Conservation (phyloP, 1,284 basidiomycete genomes). For the Pseudozyma flocculosa region DNA sequence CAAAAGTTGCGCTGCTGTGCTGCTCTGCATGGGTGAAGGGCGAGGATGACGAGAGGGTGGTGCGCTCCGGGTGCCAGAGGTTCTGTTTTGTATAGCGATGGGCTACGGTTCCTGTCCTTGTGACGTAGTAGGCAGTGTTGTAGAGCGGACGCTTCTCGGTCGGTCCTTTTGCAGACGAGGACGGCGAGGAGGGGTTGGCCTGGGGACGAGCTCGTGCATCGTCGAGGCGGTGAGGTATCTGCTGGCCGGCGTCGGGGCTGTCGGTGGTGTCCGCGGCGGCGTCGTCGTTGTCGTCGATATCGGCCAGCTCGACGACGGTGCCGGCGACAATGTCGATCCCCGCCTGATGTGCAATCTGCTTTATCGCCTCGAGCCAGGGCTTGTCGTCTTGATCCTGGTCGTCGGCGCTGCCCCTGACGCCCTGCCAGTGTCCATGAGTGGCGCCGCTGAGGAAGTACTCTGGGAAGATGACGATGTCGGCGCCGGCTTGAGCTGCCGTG, state of each 20-base stretch:
- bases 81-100: constrained; percentile 54
- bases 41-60: constrained; percentile 33
- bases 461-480: constrained; percentile 52
- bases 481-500: constrained; percentile 17
- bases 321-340: constrained; percentile 55
- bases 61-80: constrained; percentile 55
- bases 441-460: constrained; percentile 56
- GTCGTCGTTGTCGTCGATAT: constrained; percentile 2
- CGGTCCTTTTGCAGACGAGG: neutral
- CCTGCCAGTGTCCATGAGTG: constrained; percentile 41
- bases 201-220: too few relatives aligned
- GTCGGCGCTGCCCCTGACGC: constrained; percentile 8
- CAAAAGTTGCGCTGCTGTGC: constrained; percentile 34
- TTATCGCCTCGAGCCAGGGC: constrained; percentile 37
- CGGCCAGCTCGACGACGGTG: constrained; percentile 47
- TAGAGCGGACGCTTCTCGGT: constrained; percentile 17
- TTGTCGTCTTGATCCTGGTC: constrained; percentile 17
- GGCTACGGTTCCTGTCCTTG: constrained; percentile 25
- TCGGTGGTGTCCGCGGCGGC: constrained; percentile 7
- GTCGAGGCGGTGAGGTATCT: too few relatives aligned
- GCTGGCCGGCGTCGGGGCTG: too few relatives aligned
- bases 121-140: constrained; percentile 55
- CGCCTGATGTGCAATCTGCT: constrained; percentile 25
- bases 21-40: constrained; percentile 36
- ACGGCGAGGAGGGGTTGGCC: too few relatives aligned